phyloP scores from a whole-genome alignment of 345 rosid species.

The Lagerstroemia speciosa region DNA sequence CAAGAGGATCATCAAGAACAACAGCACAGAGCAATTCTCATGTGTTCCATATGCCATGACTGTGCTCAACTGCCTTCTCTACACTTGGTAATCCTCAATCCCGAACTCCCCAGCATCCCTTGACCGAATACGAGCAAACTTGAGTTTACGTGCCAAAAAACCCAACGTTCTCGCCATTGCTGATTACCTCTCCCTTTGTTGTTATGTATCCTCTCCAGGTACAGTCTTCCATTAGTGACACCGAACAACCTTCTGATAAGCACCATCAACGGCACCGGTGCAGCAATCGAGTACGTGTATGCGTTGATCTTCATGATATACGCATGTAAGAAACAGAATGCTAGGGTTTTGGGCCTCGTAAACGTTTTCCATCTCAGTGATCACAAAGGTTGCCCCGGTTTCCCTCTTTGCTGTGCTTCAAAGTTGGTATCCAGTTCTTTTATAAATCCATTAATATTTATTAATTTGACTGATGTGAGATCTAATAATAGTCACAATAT shows the following conservation, averaged over 20 bases:
- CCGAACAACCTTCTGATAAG: conserved; percentile 22
- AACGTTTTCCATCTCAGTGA: conserved; percentile 13
- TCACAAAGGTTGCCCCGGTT: conserved; percentile 16
- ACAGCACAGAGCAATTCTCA: conserved; percentile 29
- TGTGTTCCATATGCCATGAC: conserved; percentile 33
- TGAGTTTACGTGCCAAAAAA: neutral
- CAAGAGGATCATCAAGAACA: conserved; percentile 23
- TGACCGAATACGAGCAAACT: neutral
- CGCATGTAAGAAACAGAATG: conserved; percentile 21
- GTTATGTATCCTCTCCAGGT: conserved; percentile 15
- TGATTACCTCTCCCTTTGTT: neutral
- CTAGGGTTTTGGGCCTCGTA: conserved; percentile 18
- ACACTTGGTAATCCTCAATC: conserved; percentile 23
- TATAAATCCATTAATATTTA: too few species aligned
- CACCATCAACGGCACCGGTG: conserved; percentile 26
- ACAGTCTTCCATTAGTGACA: conserved; percentile 33
- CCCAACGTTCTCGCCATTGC: neutral
- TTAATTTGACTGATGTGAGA: too few species aligned
- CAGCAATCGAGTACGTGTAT: conserved; percentile 20
- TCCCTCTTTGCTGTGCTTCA: too few species aligned
- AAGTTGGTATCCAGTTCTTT: too few species aligned
- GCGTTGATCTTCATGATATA: too few species aligned
- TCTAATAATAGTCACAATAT: too few species aligned
- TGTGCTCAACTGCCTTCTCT: conserved; percentile 31
- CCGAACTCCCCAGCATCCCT: neutral